A percentile compares a stretch with the other conserved stretches of the same genome.
Evolutionary conservation across 257 asterid genomes (phyloP).

Genomic region (Jacaranda mimosifolia): DNA sequence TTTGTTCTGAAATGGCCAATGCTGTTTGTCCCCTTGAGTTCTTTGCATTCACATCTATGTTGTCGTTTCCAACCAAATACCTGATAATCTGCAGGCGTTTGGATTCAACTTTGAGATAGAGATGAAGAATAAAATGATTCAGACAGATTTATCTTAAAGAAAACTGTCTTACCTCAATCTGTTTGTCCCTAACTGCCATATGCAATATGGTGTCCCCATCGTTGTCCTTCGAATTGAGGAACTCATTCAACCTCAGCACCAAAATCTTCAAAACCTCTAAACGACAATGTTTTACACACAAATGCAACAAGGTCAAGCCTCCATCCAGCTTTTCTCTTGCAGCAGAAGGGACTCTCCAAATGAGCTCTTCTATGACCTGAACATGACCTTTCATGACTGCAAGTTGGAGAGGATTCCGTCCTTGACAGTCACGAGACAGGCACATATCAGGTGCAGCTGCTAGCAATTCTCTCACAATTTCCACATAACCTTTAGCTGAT

Average conservation of each 20-base stretch:
- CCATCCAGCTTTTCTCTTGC: conserved; percentile 47
- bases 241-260: conserved; percentile 30
- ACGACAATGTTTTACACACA: conserved; percentile 49
- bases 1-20: conserved; percentile 27
- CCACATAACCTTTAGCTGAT: conserved; percentile 45
- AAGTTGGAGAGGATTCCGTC: conserved; percentile 63
- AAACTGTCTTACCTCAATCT: conserved; percentile 47
- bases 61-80: conserved; percentile 34
- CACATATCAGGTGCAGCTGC: conserved; percentile 52
- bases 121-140: background rate
- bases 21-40: conserved; percentile 45
- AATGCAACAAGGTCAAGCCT: conserved; percentile 50
- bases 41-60: conserved; percentile 38
- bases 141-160: background rate
- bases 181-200: conserved; percentile 38
- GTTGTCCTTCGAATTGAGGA: conserved; percentile 37
- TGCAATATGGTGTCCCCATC: conserved; percentile 58
- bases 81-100: conserved; percentile 47
- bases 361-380: conserved; percentile 37
- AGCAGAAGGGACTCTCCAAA: conserved; percentile 36
- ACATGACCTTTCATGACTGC: conserved; percentile 61
- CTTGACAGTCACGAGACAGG: conserved; percentile 50
- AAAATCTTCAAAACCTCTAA: conserved; percentile 47
- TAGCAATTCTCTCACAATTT: conserved; percentile 32
- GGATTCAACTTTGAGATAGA: background rate